Base-by-base conservation (phyloP, 495 filamentous ascomycete genomes). In the Thermochaetoides thermophila region DNA sequence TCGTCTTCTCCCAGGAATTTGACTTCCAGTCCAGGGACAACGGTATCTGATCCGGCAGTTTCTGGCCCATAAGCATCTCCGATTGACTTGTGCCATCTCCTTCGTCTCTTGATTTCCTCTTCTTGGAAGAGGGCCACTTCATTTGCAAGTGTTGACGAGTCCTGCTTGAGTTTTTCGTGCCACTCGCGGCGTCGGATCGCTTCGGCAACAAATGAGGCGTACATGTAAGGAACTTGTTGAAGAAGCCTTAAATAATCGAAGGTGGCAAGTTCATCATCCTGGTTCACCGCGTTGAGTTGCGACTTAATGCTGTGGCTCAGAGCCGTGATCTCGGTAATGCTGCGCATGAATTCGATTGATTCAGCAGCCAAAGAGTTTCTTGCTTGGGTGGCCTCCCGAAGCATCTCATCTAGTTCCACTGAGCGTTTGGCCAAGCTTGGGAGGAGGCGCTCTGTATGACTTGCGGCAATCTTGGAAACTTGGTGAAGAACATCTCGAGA, bases 61-160 rank as follows among this genome's bases (percentile, higher is more conserved):
- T 55, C 47, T 5, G 61, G 59, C 4, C 56, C 59, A 31, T 64
- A 67, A 0, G 56, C 52, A 31, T 72, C 69, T 1, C 75, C 82
- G 42, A 85, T 78, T 27, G 62, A 76, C 43, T 86, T 89, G 38
- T 84, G 58, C 91, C 91, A 97, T 43, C 81, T 89, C 49, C 81
- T 82, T 25, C 89, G 67, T 18, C 89, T 72, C 42, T 82, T 79
- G 46, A 79, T 66, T 48, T 99, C 91, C 51, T 95, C 87, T 34
- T 95, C 87, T 48, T 81, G 78, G 41, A 87, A 79, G 15, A 79
- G 57, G 11, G 84, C 82, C 66, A 95, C 81, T 43, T 95, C 89
- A 49, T 96, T 86, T 5, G 83, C 81, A 19, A 96, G 57, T 2
- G 77, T 79, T 11, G 80, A 69, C 2, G 85, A 85, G 41, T 95